These are phyloP conservation scores for Nakazawaea pomicola DNA, from an alignment of 805 yeast species.

Conservation along the genomic window DNA sequence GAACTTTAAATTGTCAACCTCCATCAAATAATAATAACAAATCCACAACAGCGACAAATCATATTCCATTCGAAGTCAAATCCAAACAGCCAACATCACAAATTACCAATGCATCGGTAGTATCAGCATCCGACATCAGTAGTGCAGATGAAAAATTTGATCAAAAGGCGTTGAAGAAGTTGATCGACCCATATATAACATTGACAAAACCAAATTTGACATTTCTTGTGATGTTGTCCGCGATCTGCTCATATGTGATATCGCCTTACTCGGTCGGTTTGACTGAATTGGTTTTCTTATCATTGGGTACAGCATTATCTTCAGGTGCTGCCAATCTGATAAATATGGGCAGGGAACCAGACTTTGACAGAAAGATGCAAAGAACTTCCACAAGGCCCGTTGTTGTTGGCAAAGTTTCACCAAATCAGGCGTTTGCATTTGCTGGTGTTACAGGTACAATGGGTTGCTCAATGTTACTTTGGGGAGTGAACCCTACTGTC, in stretches of 20 bases:
- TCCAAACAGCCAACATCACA: conserved; percentile 26
- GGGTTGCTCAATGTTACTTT: conserved; percentile 64
- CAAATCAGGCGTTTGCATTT: conserved; percentile 73
- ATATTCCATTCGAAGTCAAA: conserved; percentile 56
- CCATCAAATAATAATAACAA: conserved; percentile 1
- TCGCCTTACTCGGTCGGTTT: conserved; percentile 81
- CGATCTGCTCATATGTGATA: conserved; percentile 90
- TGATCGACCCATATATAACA: conserved; percentile 62
- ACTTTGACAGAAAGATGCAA: conserved; percentile 79
- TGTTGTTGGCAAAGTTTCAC: conserved; percentile 72
- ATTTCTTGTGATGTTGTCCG: conserved; percentile 80
- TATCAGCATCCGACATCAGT: too few relatives aligned
- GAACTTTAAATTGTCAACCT: conserved; percentile 41
- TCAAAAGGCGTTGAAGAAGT: conserved; percentile 27
- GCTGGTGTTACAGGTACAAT: conserved; percentile 68
- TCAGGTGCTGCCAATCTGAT: conserved; percentile 96
- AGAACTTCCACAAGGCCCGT: conserved; percentile 89
- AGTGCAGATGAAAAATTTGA: conserved; percentile 22
- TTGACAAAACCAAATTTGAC: conserved; percentile 90
- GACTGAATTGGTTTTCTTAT: conserved; percentile 62
- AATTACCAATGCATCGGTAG: too few relatives aligned
- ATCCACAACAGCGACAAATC: conserved; percentile 16
- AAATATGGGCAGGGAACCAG: conserved; percentile 95
- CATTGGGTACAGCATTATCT: conserved; percentile 80
- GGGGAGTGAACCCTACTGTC: conserved; percentile 85